Evolutionary conservation across 306 rosid species (phyloP), one percentile per base, ranked within the genome.

Genomic region (Quercus suber): DNA sequence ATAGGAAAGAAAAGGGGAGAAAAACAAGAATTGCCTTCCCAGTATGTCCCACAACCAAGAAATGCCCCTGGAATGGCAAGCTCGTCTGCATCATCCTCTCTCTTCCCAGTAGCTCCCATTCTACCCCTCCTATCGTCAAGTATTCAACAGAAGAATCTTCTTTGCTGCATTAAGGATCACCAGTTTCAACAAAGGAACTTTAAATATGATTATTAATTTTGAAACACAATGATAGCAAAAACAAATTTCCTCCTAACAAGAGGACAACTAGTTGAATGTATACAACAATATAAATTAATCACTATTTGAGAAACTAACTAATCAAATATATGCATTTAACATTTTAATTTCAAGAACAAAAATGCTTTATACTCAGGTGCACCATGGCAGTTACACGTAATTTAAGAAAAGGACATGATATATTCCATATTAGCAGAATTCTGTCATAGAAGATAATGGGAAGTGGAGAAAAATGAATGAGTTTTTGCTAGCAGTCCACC

Each of bases 141-240:
- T 63, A 61, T 55, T 91, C 86, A 86, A 69, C 93, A 91, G 77
- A 92, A 87, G 59, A 78, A 76, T 73, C 90, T 85, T 83, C 89
- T 88, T 70, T 63, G 87, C 97, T 92, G 92, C 85, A 87, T 65
- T 45, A 81, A 65, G 20, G 55, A 71, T 73, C 79, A 13, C 41
- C 60, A 73, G 41, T 73, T 76, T 80, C 84, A 77, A 45, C 23
- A 49, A 58, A 23, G 73, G 28, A 15, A 51, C 35, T 18, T 30
- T 49, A 19, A 21, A 20, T 21, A 45, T 20, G 18, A 12, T 37
- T 20, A 69, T 12, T 13, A 69, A 7, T 10, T 13, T 43, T 11
- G 74, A 15, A 43, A 23, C 30, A 4, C 55, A n/a, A 52, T 2
- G 11, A 21, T 6, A 71, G 23, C 30, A 13, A 71, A n/a, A 71